Conservation (phyloP, 148 eudicot genomes). For the Oxyria digyna region DNA sequence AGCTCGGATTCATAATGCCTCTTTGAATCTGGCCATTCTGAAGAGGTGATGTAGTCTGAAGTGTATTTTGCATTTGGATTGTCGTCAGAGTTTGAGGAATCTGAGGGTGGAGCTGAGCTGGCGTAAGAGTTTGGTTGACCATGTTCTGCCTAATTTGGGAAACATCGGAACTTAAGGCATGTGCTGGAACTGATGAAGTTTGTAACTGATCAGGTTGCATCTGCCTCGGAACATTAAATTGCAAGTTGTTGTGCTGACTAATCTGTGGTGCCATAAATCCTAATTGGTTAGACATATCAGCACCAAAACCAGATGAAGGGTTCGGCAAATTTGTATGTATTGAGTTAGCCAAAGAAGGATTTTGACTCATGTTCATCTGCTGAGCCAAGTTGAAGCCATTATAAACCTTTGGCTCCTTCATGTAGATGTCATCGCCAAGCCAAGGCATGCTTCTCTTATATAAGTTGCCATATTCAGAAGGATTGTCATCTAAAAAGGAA, state of each 20-base stretch:
- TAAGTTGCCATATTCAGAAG: slow-evolving; percentile 44
- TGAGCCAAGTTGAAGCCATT: slow-evolving; percentile 78
- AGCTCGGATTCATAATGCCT: slow-evolving; percentile 27
- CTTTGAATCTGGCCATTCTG: slow-evolving; percentile 46
- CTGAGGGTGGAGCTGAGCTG: slow-evolving; percentile 49
- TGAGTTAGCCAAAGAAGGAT: slow-evolving; percentile 42
- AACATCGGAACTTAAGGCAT: slow-evolving; percentile 38
- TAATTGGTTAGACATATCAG: slow-evolving; percentile 52
- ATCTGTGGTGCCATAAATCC: slow-evolving; percentile 48
- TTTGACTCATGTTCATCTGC: slow-evolving; percentile 95
- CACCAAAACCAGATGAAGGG: slow-evolving; percentile 38
- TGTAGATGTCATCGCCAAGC: slow-evolving; percentile 63
- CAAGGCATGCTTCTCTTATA: slow-evolving; percentile 91
- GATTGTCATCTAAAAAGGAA: slow-evolving; percentile 51
- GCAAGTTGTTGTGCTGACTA: slow-evolving; percentile 50
- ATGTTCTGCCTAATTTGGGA: slow-evolving; percentile 41
- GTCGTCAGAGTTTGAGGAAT: slow-evolving; percentile 31
- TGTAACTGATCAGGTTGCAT: slow-evolving; percentile 63
- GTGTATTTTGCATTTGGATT: slow-evolving; percentile 33
- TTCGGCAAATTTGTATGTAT: slow-evolving; percentile 41
- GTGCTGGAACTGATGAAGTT: slow-evolving; percentile 35
- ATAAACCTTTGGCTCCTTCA: slow-evolving; percentile 48
- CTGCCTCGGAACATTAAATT: slow-evolving; percentile 42
- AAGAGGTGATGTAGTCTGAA: slow-evolving; percentile 46
- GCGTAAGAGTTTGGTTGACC: slow-evolving; percentile 29